phyloP scores from a whole-genome alignment of 176 grass and related monocot genomes.

The Stipa capillata region DNA sequence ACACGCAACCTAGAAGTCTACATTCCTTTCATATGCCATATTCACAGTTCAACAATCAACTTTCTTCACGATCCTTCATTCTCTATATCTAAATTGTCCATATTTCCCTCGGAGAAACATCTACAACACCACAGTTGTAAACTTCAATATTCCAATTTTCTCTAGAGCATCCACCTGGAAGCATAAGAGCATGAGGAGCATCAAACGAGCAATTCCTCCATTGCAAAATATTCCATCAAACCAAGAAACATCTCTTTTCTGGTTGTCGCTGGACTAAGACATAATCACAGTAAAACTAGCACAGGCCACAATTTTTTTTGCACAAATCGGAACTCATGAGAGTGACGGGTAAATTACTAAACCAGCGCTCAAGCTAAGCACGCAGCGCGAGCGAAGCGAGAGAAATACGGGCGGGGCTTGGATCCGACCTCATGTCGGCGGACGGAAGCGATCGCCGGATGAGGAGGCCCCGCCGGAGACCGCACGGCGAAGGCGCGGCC shows the following conservation, averaged over 20 bases:
- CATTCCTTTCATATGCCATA: background rate
- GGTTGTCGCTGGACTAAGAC: background rate
- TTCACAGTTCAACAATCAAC: background rate
- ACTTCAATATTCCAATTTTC: background rate
- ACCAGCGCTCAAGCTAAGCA: background rate
- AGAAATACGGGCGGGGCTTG: too few relatives aligned
- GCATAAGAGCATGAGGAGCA: background rate
- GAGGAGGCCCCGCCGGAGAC: background rate
- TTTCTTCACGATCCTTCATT: background rate
- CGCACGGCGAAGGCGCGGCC: background rate
- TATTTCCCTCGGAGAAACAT: background rate
- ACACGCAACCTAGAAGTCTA: background rate
- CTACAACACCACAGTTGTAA: background rate
- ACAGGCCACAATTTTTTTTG: too few relatives aligned
- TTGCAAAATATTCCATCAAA: background rate
- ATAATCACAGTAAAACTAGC: background rate
- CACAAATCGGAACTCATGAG: background rate
- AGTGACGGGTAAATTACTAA: background rate
- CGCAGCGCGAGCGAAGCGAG: background rate
- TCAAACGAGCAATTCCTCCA: background rate
- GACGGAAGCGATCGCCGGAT: background rate
- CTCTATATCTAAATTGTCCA: background rate
- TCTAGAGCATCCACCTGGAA: background rate
- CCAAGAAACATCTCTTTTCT: background rate
- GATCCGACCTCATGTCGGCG: background rate